Evolutionary conservation across 2,329 filamentous ascomycete genomes (phyloP).

Genomic region (Mycosphaerella arachidis): DNA sequence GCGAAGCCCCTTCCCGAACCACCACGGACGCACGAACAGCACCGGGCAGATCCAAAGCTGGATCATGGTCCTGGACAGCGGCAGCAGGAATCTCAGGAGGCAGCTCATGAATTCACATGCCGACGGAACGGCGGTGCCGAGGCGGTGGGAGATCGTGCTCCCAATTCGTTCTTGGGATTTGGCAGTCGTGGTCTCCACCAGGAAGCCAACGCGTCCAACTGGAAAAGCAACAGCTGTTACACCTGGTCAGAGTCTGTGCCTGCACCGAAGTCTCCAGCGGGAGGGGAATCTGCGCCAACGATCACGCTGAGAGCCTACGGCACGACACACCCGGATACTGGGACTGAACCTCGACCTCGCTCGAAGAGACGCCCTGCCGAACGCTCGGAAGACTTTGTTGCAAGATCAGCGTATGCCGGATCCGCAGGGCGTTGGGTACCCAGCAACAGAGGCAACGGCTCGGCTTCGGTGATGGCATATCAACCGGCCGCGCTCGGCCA

Average conservation of each 20-base stretch:
- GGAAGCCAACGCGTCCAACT: slow-evolving; percentile 3
- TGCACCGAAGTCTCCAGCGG: slow-evolving; percentile 9
- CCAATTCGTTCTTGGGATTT: slow-evolving; percentile 37
- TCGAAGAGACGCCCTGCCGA: not conserved
- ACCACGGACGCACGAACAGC: slow-evolving; percentile 1
- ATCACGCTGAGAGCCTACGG: not conserved
- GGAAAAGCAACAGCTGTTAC: slow-evolving; percentile 34
- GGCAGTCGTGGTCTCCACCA: slow-evolving; percentile 33
- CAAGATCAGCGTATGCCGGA: not conserved
- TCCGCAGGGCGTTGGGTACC: not conserved
- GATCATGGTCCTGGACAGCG: not conserved
- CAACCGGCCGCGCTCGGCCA: not conserved
- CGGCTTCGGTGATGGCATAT: not conserved
- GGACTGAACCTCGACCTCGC: too few species aligned
- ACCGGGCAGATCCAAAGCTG: not conserved
- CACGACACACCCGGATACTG: not conserved
- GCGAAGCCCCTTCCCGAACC: slow-evolving; percentile 15
- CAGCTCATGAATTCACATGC: not conserved
- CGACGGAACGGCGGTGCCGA: not conserved
- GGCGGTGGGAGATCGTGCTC: slow-evolving; percentile 31
- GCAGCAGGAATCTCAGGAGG: not conserved
- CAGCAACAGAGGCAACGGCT: not conserved
- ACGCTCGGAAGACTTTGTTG: not conserved
- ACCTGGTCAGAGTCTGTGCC: slow-evolving; percentile 42
- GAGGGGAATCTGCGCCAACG: slow-evolving; percentile 3